Evolutionary conservation across 176 grass and related monocot species (phyloP), one percentile per base, ranked within the genome.

Genomic region (Triticum dicoccoides): DNA sequence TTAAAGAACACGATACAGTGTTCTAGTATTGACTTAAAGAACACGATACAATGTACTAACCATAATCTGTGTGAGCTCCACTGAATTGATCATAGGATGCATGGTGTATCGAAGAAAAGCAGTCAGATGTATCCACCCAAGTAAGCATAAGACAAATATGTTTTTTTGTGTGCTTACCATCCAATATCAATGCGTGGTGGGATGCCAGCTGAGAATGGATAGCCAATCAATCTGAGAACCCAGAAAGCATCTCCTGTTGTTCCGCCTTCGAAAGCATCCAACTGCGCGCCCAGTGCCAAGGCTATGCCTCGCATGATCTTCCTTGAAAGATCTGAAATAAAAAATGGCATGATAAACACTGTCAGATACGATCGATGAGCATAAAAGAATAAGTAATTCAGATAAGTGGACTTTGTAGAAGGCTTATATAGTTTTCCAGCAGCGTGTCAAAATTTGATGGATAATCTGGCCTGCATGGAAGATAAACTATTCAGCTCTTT

Each of bases 241-340:
- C 92, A 96, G 81, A 94, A 98, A 41, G 90, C 21, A 86, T 98
- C 92, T 51, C 93, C 92, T 56, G 90, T 85, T 6, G 12, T 79
- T 54, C 59, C 65, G 5, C 90, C 87, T 88, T 98, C 93, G 84
- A 98, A 95, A 56, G 87, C 96, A 88, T 96, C 90, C 72, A 88
- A 54, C 23, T 82, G 61, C n/a, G 70, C 91, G 77, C 90, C 92
- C 78, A 98, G 73, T 69, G 90, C 93, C 91, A 98, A 89, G 42
- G 96, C 92, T 92, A 98, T 96, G 83, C 96, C 93, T 62, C 87
- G 63, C 93, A 96, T 94, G 61, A 98, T 98, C 88, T 94, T 98
- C 77, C 96, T 92, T 88, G 96, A 94, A 87, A 98, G 87, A 80
- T 96, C 92, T 96, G 83, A 15, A 86, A 35, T 10, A 0, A 25